Evolutionary conservation across 441 rosid species (phyloP), one percentile per base, ranked within the genome.

Genomic region (Pelargonium hybrid): DNA sequence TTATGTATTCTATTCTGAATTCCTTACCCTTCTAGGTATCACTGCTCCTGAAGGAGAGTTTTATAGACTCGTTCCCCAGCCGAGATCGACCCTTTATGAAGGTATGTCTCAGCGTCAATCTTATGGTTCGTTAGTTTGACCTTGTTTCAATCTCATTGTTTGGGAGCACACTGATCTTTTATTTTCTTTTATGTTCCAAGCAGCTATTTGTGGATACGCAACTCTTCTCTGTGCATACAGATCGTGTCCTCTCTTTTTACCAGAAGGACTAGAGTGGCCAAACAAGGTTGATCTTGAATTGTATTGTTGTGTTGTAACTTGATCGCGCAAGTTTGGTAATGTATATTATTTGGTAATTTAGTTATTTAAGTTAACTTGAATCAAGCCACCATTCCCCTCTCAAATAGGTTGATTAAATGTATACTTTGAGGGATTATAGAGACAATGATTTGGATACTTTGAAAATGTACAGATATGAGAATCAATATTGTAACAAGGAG

Each of bases 171-270:
- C 74, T 78, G 71, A 69, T 68, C 50, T 11, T 29, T 8, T 21
- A 57, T 17, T 11, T 21, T 57, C 69, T 15, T 68, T 13, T 20
- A 26, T 70, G 14, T 80, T 66, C 64, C 71, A 68, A 75, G 69
- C 96, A 90, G 98, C 91, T 74, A 65, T 92, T 94, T 20, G 84
- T 88, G 87, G 99, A 92, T 79, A 92, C 99, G 14, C 99, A 94
- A 77, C 96, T 92, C 80, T 94, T 94, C 88, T 89, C 96, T 65
- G 96, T 90, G 78, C 99, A 90, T 75, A 90, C 99, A 64, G 98
- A 90, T 84, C 92, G 84, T 10, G 93, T 88, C 66, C 99, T 90
- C 73, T 90, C 97, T 18, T 90, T 87, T 77, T 84, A 87, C 79
- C 99, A 94, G 87, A 90, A 92, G 87, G 90, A 90, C 74, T 90